A percentile compares a stretch with the other conserved stretches of the same genome.
phyloP scores from a whole-genome alignment of 306 rosid genomes.

The Senna tora region DNA sequence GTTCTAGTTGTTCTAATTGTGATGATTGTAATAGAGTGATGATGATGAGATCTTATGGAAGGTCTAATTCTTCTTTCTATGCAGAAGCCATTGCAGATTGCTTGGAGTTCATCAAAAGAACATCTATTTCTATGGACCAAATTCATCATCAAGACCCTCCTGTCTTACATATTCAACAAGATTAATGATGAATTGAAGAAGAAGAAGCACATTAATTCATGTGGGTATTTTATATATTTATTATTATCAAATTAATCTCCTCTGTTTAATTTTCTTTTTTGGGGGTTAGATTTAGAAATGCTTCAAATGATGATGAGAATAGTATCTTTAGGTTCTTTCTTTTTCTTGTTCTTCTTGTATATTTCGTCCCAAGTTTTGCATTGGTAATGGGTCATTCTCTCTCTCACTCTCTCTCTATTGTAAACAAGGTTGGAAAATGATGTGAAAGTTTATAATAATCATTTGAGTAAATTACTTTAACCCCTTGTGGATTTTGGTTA shows the following conservation, averaged over 20 bases:
- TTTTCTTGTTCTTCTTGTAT: conserved; percentile 5
- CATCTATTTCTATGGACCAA: conserved; percentile 60
- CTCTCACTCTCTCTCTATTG: conserved; percentile 4
- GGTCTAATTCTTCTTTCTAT: conserved; percentile 84
- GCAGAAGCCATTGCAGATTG: conserved; percentile 95
- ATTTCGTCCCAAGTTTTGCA: conserved; percentile 19
- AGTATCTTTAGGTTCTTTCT: conserved; percentile 18
- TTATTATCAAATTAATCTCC: no score
- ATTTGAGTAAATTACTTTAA: no score
- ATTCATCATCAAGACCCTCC: conserved; percentile 40
- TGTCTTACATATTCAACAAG: conserved; percentile 38
- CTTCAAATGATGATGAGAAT: conserved; percentile 4
- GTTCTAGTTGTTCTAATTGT: neutral
- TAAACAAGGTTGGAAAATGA: conserved; percentile 27
- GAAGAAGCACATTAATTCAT: no score
- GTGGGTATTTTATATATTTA: neutral
- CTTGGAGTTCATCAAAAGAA: conserved; percentile 86
- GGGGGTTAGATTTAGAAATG: conserved; percentile 4
- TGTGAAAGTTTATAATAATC: neutral
- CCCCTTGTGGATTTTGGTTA: no score
- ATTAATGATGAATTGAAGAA: no score
- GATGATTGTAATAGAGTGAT: no score
- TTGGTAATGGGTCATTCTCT: conserved; percentile 25
- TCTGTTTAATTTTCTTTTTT: neutral
- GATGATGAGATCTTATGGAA: conserved; percentile 34